phyloP scores from a whole-genome alignment of 192 early-diverging fungal species.

The Coemansia sp. region DNA sequence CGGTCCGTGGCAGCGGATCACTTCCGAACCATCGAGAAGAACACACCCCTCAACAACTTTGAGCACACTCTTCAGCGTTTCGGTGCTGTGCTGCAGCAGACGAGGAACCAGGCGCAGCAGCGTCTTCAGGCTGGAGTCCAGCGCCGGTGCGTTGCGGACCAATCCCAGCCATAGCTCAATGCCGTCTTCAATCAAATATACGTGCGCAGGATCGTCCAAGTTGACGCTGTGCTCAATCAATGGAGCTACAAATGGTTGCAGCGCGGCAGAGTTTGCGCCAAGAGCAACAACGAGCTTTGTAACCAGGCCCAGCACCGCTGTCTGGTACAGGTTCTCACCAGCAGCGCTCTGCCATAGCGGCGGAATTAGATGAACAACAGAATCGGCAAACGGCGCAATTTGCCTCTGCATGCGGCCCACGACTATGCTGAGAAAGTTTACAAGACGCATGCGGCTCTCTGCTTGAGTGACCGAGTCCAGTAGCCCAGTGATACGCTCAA shows the following conservation, averaged over 20 bases:
- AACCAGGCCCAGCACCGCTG: conserved; percentile 70
- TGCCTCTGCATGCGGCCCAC: conserved; percentile 75
- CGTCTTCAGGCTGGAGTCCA: conserved; percentile 52
- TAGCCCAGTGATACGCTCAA: conserved; percentile 56
- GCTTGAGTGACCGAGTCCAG: conserved; percentile 66
- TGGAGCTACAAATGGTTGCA: conserved; percentile 72
- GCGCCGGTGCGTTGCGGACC: conserved; percentile 61
- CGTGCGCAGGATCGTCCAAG: conserved; percentile 56
- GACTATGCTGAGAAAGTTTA: conserved; percentile 69
- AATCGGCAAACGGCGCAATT: conserved; percentile 67
- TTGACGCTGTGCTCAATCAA: conserved; percentile 73
- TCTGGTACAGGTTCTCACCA: conserved; percentile 75
- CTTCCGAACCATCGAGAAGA: conserved; percentile 49
- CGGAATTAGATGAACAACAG: conserved; percentile 71
- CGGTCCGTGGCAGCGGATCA: conserved; percentile 11
- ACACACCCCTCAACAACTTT: conserved; percentile 85
- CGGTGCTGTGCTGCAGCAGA: conserved; percentile 71
- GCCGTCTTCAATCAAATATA: conserved; percentile 86
- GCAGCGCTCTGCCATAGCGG: conserved; percentile 73
- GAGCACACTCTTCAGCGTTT: conserved; percentile 68
- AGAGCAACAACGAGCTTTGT: conserved; percentile 73
- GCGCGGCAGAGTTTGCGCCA: conserved; percentile 61
- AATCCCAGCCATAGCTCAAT: conserved; percentile 85
- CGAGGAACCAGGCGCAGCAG: conserved; percentile 61
- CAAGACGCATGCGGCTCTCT: conserved; percentile 68